A percentile compares a stretch with the other conserved stretches of the same genome.
phyloP scores from a whole-genome alignment of 2,329 filamentous ascomycete species.

The Mycosphaerelloides madeirae region DNA sequence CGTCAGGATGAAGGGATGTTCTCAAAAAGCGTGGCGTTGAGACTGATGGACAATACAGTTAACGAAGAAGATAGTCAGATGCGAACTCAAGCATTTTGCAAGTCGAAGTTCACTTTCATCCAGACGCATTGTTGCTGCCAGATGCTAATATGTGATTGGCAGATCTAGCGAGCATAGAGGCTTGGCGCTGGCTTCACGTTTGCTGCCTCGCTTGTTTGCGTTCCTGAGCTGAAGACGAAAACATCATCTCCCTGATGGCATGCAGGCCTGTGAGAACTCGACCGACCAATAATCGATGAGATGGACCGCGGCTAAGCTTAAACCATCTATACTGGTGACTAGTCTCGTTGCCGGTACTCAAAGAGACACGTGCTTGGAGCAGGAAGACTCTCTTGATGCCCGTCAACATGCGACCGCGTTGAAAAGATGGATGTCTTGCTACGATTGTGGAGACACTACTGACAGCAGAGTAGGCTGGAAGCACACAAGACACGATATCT shows the following conservation, averaged over 20 bases:
- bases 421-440: too few species aligned
- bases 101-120: background rate
- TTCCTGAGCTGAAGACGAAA: conserved; percentile 5
- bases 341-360: too few species aligned
- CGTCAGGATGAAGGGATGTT: background rate
- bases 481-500: too few species aligned
- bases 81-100: too few species aligned
- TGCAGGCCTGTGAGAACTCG: too few species aligned
- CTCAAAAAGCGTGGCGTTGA: background rate
- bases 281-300: too few species aligned
- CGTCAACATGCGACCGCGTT: too few species aligned
- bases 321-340: background rate
- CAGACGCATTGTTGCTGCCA: background rate
- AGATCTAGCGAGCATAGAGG: background rate
- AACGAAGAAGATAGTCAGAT: too few species aligned
- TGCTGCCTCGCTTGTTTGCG: background rate
- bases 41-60: too few species aligned
- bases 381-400: background rate
- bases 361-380: too few species aligned
- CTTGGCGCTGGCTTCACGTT: background rate
- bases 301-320: background rate
- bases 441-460: too few species aligned
- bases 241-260: conserved; percentile 12
- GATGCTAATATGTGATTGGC: background rate
- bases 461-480: too few species aligned